Conservation (phyloP, 2,329 filamentous ascomycete species). For the Phoma herbarum region DNA sequence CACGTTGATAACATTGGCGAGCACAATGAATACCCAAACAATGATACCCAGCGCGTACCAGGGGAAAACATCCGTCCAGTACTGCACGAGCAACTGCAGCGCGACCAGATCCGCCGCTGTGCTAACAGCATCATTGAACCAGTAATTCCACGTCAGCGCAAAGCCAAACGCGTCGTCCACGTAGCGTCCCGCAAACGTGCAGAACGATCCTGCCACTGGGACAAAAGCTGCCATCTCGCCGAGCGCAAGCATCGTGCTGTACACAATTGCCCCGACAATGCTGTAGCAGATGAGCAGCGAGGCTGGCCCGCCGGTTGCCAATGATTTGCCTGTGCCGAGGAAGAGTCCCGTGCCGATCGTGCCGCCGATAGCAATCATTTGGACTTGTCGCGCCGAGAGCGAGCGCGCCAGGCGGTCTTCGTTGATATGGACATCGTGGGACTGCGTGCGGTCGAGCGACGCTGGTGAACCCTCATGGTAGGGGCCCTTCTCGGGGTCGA, state of each 20-base stretch:
- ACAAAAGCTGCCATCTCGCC: constrained; percentile 52
- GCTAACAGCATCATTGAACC: constrained; percentile 44
- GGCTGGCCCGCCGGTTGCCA: constrained; percentile 56
- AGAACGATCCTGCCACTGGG: constrained; percentile 46
- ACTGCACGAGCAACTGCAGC: constrained; percentile 46
- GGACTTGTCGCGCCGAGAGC: constrained; percentile 59
- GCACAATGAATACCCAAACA: constrained; percentile 44
- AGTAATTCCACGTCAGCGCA: constrained; percentile 45
- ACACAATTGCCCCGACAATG: constrained; percentile 44
- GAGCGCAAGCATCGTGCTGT: constrained; percentile 48
- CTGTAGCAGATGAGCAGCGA: constrained; percentile 50
- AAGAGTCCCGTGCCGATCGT: constrained; percentile 69
- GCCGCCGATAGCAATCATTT: constrained; percentile 70
- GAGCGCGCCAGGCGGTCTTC: constrained; percentile 39
- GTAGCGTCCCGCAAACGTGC: constrained; percentile 49
- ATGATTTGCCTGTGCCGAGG: constrained; percentile 64
- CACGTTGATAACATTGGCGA: constrained; percentile 50
- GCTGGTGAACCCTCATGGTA: constrained; percentile 26
- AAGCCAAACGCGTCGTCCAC: constrained; percentile 69
- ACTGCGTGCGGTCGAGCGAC: constrained; percentile 18
- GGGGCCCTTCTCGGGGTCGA: constrained; percentile 30
- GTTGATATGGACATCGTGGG: constrained; percentile 27
- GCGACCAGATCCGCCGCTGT: constrained; percentile 49
- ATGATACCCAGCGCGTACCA: constrained; percentile 44
- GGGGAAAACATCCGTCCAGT: constrained; percentile 49